Evolutionary conservation across 352 stramenopile genomes (phyloP), one percentile per base, ranked within the genome.

Genomic region (Pythium rhizo-oryzae): DNA sequence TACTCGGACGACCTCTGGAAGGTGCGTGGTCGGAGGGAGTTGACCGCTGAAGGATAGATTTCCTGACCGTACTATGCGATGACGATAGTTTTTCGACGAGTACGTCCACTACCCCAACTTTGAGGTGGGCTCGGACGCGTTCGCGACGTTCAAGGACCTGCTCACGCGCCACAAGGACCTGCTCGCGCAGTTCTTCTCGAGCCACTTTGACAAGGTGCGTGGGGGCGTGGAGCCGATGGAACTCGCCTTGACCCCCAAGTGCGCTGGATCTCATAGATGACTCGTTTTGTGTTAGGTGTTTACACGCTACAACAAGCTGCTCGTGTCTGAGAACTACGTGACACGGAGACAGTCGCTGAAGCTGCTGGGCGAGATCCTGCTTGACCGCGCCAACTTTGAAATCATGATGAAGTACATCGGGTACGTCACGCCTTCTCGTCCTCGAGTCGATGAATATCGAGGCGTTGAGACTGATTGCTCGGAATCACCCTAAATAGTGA

Each of bases 101-200:
- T 97, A 96, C 59, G 87, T 97, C n/a, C 90, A 97, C 71, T 71
- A 94, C 44, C 85, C 90, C 30, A 97, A 97, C 77, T 98, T 98
- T 77, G 92, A 98, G 66, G 84, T 98, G 51, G 90, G 89, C 9
- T 96, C 91, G 47, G 93, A 98, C 65, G 91, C 91, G 24, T 98
- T 98, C 62, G 81, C 86, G 21, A 97, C 90, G 2, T 89, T 98
- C 50, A 93, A 93, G 64, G 90, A 97, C 51, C 67, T 97, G 28
- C 82, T 97, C 33, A 97, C 89, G 49, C 81, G 83, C 59, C 86
- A 97, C 85, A 97, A 97, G 78, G 72, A 75, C 1, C 76, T 96
- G 23, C 80, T 87, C 23, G 80, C 87, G 59, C 85, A 93, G 57
- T 97, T 96, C 66, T 90, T 97, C 51, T 81, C 83, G 47, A 83